Evolutionary conservation across 2,329 filamentous ascomycete genomes (phyloP).

Genomic region (Plenodomus tracheiphilus): DNA sequence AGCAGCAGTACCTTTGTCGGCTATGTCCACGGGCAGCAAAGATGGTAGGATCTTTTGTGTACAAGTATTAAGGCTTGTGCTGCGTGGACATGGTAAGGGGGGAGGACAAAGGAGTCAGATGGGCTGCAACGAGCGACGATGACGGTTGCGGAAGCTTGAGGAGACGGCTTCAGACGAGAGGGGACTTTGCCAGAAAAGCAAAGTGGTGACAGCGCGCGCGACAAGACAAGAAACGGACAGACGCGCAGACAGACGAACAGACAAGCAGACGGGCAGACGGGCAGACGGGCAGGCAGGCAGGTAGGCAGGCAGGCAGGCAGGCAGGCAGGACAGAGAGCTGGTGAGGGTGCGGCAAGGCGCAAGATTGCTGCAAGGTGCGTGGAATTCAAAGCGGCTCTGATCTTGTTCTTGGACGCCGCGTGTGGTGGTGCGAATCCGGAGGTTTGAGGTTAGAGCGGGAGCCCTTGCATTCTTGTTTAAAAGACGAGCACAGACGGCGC

Average conservation of each 20-base stretch:
- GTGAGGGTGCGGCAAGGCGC: slow-evolving; percentile 22
- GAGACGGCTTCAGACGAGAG: slow-evolving; percentile 34
- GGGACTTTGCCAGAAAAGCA: slow-evolving; percentile 39
- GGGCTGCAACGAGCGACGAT: slow-evolving; percentile 31
- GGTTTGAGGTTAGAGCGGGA: slow-evolving; percentile 28
- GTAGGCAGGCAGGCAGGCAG: too few relatives aligned
- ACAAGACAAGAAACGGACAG: slow-evolving; percentile 35
- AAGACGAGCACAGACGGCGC: slow-evolving; percentile 25
- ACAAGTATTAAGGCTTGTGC: slow-evolving; percentile 33
- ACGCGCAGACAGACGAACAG: slow-evolving; percentile 34
- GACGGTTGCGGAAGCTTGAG: slow-evolving; percentile 41
- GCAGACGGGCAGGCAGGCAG: too few relatives aligned
- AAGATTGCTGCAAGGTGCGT: slow-evolving; percentile 32
- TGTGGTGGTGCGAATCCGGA: slow-evolving; percentile 23
- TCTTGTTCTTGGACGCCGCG: slow-evolving; percentile 28
- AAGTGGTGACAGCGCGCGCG: slow-evolving; percentile 32
- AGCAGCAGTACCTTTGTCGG: slow-evolving; percentile 37
- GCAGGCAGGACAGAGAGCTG: neutral
- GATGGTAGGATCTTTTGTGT: slow-evolving; percentile 18
- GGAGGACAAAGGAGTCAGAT: slow-evolving; percentile 36
- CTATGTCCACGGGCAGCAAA: slow-evolving; percentile 31
- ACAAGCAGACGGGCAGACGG: too few relatives aligned
- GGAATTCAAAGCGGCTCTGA: slow-evolving; percentile 38
- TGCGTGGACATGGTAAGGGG: slow-evolving; percentile 35
- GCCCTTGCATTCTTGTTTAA: slow-evolving; percentile 43